Evolutionary conservation across 176 grass and related monocot genomes (phyloP).

Genomic region (Musa itinerans): DNA sequence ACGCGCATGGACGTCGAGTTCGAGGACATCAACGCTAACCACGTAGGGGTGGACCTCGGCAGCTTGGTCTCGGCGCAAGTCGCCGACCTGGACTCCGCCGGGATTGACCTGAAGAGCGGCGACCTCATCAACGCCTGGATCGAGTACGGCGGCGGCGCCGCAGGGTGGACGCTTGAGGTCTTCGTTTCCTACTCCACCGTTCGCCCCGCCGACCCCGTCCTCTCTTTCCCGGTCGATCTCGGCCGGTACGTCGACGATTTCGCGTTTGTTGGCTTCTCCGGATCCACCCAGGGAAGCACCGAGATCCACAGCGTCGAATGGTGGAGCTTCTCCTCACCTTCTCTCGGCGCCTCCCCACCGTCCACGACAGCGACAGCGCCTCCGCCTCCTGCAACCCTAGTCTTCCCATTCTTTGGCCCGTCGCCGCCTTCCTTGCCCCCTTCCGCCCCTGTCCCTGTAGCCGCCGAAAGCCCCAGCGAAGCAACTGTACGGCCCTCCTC

Average conservation of each 20-base stretch:
- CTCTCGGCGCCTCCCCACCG: not conserved
- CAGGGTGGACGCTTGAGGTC: slow-evolving; percentile 28
- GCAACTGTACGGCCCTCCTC: not conserved
- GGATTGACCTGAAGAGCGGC: slow-evolving; percentile 54
- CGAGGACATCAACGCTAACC: slow-evolving; percentile 66
- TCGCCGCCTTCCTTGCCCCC: slow-evolving; percentile 19
- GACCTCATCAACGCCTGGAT: slow-evolving; percentile 69
- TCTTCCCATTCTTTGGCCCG: slow-evolving; percentile 22
- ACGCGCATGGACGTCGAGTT: slow-evolving; percentile 77
- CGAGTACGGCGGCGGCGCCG: slow-evolving; percentile 33
- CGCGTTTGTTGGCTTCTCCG: slow-evolving; percentile 62
- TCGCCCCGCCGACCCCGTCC: slow-evolving; percentile 31
- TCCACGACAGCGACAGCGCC: slow-evolving; percentile 2
- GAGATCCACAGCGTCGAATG: slow-evolving; percentile 86
- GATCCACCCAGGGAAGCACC: slow-evolving; percentile 88
- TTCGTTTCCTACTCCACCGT: slow-evolving; percentile 54
- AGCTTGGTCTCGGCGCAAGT: slow-evolving; percentile 55
- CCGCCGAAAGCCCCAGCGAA: slow-evolving; percentile 26
- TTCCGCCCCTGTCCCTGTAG: slow-evolving; percentile 22
- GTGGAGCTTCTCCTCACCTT: slow-evolving; percentile 72
- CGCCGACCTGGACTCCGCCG: slow-evolving; percentile 34
- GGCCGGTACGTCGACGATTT: slow-evolving; percentile 27
- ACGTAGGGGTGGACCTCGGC: slow-evolving; percentile 65
- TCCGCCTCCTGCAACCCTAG: slow-evolving; percentile 4
- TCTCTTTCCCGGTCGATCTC: slow-evolving; percentile 49